Base-by-base conservation (phyloP, 2,329 filamentous ascomycete species). In the Fusarium udum region DNA sequence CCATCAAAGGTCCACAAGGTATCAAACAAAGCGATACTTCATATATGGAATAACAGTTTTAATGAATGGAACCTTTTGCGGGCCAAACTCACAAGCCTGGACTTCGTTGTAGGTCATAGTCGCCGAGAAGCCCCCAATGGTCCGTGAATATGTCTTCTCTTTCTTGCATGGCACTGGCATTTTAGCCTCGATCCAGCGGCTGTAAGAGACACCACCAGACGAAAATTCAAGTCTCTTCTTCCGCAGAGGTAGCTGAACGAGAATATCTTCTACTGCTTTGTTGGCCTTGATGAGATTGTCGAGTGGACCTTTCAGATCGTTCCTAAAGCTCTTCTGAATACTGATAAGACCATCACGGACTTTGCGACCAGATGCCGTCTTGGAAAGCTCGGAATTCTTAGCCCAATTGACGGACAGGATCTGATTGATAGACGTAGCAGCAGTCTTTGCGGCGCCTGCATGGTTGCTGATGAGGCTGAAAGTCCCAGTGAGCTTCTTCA, bases 231-330 rank as follows among this genome's bases (percentile, higher is more conserved):
- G 45, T 24, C 65, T 70, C 45, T 71, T 67, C 6, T 46, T 67
- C 15, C 57, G 51, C 11, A 72, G 55, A 3, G 53, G 65, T 22
- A 74, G 57, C 48, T 75, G 57, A 31, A 49, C 39, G 2, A 73
- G 58, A 2, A 57, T 31, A 3, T 40, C 16, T 14, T 73, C 60
- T 18, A 75, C 48, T 6, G 45, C 58, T 22, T 75, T 62, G 8
- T 69, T 58, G 9, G 61, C 55, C 45, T 63, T 73, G 48, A 64
- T 32, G 15, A 75, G 69, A 26, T 46, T 69, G 18, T 61, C 57
- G 18, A 75, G 46, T 3, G 65, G 65, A 0, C 60, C 40, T 18
- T 43, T 60, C 14, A 75, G 20, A 9, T 72, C 69, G 14, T 66
- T 67, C 53, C 62, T 74, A 28, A 72, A 40, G 34, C 34, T 55